phyloP scores from a whole-genome alignment of 1,284 basidiomycete species.

The Abortiporus biennis region DNA sequence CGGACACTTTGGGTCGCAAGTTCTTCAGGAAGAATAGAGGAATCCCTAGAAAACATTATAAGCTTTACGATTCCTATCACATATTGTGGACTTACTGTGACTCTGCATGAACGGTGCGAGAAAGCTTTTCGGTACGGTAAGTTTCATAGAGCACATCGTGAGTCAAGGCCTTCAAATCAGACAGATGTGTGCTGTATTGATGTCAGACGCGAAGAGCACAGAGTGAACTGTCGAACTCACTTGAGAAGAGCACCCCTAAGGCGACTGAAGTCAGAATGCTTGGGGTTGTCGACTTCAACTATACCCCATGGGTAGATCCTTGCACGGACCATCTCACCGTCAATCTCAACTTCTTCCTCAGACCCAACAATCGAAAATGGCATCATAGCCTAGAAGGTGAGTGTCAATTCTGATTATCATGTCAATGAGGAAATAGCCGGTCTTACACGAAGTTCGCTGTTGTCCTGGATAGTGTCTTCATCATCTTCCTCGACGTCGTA shows the following conservation, averaged over 20 bases:
- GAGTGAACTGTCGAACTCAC: conserved; percentile 34
- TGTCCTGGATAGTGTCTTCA: conserved; percentile 97
- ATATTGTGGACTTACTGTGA: conserved; percentile 50
- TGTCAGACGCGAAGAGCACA: background rate
- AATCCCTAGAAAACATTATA: conserved; percentile 45
- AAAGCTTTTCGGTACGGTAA: conserved; percentile 98
- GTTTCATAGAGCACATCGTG: conserved; percentile 95
- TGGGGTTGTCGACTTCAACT: conserved; percentile 97
- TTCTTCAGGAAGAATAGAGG: conserved; percentile 91
- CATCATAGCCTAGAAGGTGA: conserved; percentile 60
- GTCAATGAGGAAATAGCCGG: conserved; percentile 6
- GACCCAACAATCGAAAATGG: conserved; percentile 98
- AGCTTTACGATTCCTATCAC: background rate
- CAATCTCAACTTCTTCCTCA: conserved; percentile 92
- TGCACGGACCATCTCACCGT: conserved; percentile 88
- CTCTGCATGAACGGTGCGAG: conserved; percentile 85
- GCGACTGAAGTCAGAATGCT: conserved; percentile 95
- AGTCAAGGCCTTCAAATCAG: conserved; percentile 91
- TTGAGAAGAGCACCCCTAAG: conserved; percentile 87
- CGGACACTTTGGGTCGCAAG: conserved; percentile 95
- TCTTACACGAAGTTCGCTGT: conserved; percentile 85
- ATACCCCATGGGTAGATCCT: conserved; percentile 98
- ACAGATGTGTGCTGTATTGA: conserved; percentile 77
- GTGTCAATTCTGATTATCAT: background rate
- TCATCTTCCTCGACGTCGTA: conserved; percentile 99